Evolutionary conservation across 2,329 filamentous ascomycete genomes (phyloP), one percentile per base, ranked within the genome.

Genomic region (Aspergillus niger): DNA sequence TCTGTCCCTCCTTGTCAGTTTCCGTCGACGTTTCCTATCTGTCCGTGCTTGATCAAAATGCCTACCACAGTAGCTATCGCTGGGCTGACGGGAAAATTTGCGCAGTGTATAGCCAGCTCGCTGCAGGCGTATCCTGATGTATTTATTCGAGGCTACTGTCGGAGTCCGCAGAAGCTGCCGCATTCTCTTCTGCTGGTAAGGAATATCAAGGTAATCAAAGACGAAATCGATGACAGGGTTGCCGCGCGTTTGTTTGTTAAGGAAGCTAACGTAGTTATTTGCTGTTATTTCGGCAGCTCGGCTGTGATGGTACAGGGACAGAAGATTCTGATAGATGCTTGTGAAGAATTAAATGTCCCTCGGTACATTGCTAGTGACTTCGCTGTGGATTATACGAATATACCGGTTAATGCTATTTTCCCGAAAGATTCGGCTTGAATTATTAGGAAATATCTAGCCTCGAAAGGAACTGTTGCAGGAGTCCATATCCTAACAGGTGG

Each of bases 341-440:
- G 76, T 60, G 73, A 74, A 3, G 68, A 59, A 1, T 70, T 68
- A 2, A 62, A 65, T 0, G 76, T 80, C 6, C 64, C 71, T 20
- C 70, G 78, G 1, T 81, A 79, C 60, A 64, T 81, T 8, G 76
- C 78, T 5, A 75, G 74, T 36, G 79, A 81, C 66, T 81, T 69
- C 62, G 60, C 70, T 0, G 32, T 81, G 17, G 78, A 80, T 57
- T 81, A 73, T 57, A 74, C 70, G 17, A 76, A 76, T 58, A 69
- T 80, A 3, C 57, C 75, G 50, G 61, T 72, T 2, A 77, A 78
- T 4, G 60, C 78, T 47, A 68, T 75, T 5, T 70, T 71, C 24
- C 57, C 69, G 2, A 80, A 80, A 64, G 77, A 81, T 38, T 69
- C 76, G 0, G 78, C 77, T 71, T 79, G 74, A 26, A 67, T 72